phyloP scores from a whole-genome alignment of 805 yeast species.

The Monosporozyma yasuniensis region DNA sequence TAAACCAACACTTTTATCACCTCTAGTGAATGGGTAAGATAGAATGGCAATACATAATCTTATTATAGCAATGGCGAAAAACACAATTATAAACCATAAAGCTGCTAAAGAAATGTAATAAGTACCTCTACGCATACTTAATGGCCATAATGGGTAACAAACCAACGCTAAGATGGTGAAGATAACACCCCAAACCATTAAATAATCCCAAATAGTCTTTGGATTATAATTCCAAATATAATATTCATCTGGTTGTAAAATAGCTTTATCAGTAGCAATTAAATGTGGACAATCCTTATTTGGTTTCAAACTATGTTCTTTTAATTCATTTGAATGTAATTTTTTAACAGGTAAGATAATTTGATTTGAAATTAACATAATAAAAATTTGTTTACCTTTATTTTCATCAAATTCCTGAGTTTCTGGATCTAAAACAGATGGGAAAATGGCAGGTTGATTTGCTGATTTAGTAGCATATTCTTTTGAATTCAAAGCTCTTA shows the following conservation, averaged over 20 bases:
- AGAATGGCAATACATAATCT: conserved; percentile 59
- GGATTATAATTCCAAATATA: conserved; percentile 78
- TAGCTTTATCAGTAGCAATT: conserved; percentile 47
- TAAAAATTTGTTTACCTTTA: conserved; percentile 50
- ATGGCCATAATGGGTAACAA: conserved; percentile 93
- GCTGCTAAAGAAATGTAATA: conserved; percentile 80
- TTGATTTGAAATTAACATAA: conserved; percentile 61
- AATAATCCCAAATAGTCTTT: conserved; percentile 40
- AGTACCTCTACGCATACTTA: conserved; percentile 77
- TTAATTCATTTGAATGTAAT: conserved; percentile 58
- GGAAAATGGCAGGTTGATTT: conserved; percentile 40
- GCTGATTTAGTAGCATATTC: conserved; percentile 52
- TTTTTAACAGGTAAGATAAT: conserved; percentile 70
- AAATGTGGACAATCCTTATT: conserved; percentile 57
- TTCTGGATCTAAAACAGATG: conserved; percentile 31
- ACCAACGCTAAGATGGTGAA: conserved; percentile 60
- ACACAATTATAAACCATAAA: conserved; percentile 61
- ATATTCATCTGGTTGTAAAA: conserved; percentile 56
- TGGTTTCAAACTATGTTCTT: conserved; percentile 52
- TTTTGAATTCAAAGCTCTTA: conserved; percentile 65
- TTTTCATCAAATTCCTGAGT: conserved; percentile 12
- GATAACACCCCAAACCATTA: conserved; percentile 34
- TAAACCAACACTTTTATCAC: conserved; percentile 37
- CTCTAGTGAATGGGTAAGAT: conserved; percentile 19
- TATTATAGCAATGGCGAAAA: conserved; percentile 71